Evolutionary conservation across 306 rosid genomes (phyloP).

Genomic region (Lablab purpureus): DNA sequence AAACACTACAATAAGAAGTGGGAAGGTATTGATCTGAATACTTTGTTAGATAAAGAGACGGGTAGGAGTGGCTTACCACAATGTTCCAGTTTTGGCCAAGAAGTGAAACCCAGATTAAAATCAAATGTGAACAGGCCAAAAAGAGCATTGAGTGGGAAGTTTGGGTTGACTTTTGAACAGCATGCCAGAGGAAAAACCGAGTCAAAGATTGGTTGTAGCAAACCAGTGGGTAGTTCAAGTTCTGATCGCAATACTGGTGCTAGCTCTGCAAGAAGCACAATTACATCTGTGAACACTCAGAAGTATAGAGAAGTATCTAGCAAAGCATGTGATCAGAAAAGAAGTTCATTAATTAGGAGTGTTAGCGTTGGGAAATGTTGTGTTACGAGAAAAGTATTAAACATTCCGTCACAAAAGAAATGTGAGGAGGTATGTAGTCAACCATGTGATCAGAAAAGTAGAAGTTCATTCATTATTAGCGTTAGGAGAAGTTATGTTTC

Average conservation of each 20-base stretch:
- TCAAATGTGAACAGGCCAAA: constrained; percentile 40
- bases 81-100: constrained; percentile 43
- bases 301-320: constrained; percentile 55
- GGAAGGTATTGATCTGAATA: constrained; percentile 51
- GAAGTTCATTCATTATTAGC: constrained; percentile 54
- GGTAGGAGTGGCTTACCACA: constrained; percentile 46
- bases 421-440: constrained; percentile 54
- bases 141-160: constrained; percentile 48
- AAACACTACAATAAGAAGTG: constrained; percentile 68
- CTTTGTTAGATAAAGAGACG: constrained; percentile 52
- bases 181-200: constrained; percentile 47
- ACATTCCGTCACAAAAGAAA: constrained; percentile 47
- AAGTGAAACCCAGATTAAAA: constrained; percentile 55
- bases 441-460: constrained; percentile 48
- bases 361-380: constrained; percentile 57
- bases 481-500: constrained; percentile 58
- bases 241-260: constrained; percentile 49
- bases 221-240: constrained; percentile 44
- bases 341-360: constrained; percentile 51
- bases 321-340: constrained; percentile 46
- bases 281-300: constrained; percentile 55
- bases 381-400: constrained; percentile 52
- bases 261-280: constrained; percentile 57
- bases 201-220: constrained; percentile 43
- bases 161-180: constrained; percentile 45